A percentile compares a stretch with the other conserved stretches of the same genome.
These are phyloP conservation scores for Blepharisma japonicum DNA, from an alignment of 73 alveolate genomes.

Conservation along the genomic window DNA sequence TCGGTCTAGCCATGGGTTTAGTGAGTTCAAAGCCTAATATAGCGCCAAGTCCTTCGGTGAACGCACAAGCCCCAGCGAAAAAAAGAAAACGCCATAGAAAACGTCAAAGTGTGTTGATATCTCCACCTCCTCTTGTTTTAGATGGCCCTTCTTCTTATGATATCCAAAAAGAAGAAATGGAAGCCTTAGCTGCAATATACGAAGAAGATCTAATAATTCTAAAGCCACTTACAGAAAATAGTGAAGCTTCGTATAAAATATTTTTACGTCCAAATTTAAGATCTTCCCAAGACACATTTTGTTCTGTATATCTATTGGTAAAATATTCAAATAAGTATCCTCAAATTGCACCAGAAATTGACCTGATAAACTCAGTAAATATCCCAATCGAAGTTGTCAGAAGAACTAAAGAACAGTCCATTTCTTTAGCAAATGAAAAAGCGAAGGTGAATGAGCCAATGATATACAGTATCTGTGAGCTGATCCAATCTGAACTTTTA, in stretches of 20 bases:
- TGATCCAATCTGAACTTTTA: too few species aligned
- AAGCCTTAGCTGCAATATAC: neutral
- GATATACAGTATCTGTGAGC: too few species aligned
- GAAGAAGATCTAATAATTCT: slow-evolving; percentile 19
- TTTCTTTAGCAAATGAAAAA: too few species aligned
- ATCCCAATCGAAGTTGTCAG: neutral
- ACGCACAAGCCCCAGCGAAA: neutral
- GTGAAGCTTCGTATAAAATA: neutral
- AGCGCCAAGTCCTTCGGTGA: neutral
- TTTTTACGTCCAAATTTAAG: neutral
- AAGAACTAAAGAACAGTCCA: neutral
- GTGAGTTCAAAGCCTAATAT: neutral
- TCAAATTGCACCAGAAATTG: neutral
- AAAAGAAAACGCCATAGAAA: neutral
- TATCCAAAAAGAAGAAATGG: neutral
- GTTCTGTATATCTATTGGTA: neutral
- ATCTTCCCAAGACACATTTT: neutral
- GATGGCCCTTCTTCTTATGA: neutral
- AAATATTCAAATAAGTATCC: neutral
- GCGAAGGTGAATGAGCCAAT: too few species aligned
- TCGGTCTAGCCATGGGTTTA: slow-evolving; percentile 13
- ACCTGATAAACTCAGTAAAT: neutral
- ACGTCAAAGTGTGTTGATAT: neutral
- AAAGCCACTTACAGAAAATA: neutral
- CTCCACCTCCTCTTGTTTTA: neutral